These are phyloP conservation scores for Tanacetum coccineum DNA, from an alignment of 129 eudicot genomes.

Conservation along the genomic window DNA sequence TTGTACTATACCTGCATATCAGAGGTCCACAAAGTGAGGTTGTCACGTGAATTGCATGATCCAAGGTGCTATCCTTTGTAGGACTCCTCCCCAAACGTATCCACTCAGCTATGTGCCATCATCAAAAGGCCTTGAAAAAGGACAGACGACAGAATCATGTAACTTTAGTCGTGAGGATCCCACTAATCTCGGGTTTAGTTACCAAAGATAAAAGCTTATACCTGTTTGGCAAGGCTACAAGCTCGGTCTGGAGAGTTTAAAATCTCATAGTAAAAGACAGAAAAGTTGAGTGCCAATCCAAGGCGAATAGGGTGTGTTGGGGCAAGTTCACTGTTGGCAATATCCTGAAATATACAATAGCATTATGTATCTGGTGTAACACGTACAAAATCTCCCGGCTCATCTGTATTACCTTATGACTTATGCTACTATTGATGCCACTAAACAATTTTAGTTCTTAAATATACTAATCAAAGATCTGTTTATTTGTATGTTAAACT, in stretches of 20 bases:
- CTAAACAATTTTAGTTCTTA: too few relatives aligned
- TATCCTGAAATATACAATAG: constrained; percentile 33
- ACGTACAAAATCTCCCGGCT: too few relatives aligned
- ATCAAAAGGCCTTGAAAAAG: constrained; percentile 31
- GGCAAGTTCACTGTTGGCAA: constrained; percentile 49
- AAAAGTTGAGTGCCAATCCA: constrained; percentile 54
- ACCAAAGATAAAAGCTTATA: constrained; percentile 9
- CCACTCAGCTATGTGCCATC: constrained; percentile 45
- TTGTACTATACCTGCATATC: constrained; percentile 35
- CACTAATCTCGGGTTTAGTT: neutral
- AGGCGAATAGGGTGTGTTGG: constrained; percentile 62
- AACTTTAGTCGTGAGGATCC: neutral
- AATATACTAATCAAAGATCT: too few relatives aligned
- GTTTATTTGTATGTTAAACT: too few relatives aligned
- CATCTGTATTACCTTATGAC: too few relatives aligned
- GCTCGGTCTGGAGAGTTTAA: constrained; percentile 59
- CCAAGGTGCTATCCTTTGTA: constrained; percentile 46
- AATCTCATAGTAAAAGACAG: constrained; percentile 62
- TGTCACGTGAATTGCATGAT: constrained; percentile 42
- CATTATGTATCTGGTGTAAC: too few relatives aligned
- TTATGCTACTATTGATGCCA: too few relatives aligned
- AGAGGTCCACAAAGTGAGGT: constrained; percentile 41
- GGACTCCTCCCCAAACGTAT: constrained; percentile 42
- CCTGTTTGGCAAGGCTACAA: constrained; percentile 63
- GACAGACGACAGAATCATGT: constrained; percentile 4